Evolutionary conservation across 305 asterid species (phyloP).

Genomic region (Nicotiana rustica): DNA sequence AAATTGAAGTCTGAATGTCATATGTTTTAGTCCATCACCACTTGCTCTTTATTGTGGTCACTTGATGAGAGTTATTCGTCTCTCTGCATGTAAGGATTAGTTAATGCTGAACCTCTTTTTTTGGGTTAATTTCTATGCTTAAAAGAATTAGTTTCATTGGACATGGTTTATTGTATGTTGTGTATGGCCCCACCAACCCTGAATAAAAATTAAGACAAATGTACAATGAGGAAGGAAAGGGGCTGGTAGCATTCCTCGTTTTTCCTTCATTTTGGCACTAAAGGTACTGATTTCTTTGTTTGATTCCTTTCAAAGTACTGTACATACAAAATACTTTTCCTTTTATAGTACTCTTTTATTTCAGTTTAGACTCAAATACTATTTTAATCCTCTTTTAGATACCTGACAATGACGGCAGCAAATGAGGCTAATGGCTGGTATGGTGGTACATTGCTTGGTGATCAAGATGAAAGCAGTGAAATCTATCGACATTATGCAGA

Average conservation of each 20-base stretch:
- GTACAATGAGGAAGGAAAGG: background rate
- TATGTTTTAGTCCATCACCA: background rate
- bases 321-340: constrained; percentile 2
- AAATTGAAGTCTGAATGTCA: background rate
- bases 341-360: background rate
- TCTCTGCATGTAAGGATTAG: background rate
- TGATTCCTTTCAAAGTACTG: constrained; percentile 16
- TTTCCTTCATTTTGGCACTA: background rate
- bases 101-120: background rate
- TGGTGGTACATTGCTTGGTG: constrained; percentile 92
- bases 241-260: background rate
- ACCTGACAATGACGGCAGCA: constrained; percentile 83
- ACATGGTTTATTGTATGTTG: background rate
- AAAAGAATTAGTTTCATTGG: background rate
- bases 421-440: constrained; percentile 96
- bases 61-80: background rate
- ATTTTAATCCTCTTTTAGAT: constrained; percentile 52
- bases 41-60: background rate
- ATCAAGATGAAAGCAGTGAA: constrained; percentile 84
- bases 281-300: constrained; percentile 1
- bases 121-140: background rate
- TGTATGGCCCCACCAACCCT: background rate
- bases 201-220: background rate
- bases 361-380: constrained; percentile 15
- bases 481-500: constrained; percentile 91